Evolutionary conservation across 169 alveolate species (phyloP).

Genomic region (Plasmodium coatneyi): DNA sequence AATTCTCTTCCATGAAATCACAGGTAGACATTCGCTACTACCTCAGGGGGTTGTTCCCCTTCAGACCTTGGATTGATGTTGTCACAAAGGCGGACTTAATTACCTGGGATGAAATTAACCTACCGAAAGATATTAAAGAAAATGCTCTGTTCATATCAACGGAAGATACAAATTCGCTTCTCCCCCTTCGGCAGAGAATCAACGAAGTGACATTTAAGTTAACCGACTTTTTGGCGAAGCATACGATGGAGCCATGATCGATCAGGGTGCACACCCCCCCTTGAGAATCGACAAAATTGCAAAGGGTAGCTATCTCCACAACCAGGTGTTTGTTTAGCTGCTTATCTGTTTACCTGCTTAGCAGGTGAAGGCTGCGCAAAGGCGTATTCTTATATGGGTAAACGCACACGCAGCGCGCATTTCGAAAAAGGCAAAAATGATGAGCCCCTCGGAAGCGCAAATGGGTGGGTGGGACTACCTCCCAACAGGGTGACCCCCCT

Average conservation of each 20-base stretch:
- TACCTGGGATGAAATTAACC: constrained; percentile 11
- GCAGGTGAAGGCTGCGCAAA: background rate
- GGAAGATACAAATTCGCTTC: constrained; percentile 29
- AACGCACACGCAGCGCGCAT: background rate
- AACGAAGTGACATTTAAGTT: constrained; percentile 53
- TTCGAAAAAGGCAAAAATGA: background rate
- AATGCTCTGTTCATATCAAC: constrained; percentile 60
- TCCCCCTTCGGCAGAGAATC: constrained; percentile 56
- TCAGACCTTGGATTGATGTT: constrained; percentile 74
- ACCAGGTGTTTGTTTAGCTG: background rate
- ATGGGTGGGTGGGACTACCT: background rate
- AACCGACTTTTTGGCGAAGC: constrained; percentile 25
- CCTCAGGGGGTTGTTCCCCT: constrained; percentile 65
- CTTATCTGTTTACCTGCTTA: background rate
- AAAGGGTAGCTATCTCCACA: background rate
- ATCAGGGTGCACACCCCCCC: background rate
- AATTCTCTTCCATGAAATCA: constrained; percentile 49
- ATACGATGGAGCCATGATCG: constrained; percentile 27
- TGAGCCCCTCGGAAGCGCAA: background rate
- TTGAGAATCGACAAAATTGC: background rate
- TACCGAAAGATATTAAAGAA: constrained; percentile 66
- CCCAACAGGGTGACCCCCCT: background rate
- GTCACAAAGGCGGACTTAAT: constrained; percentile 56
- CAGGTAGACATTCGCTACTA: constrained; percentile 68
- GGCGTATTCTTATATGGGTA: background rate